A percentile compares a stretch with the other conserved stretches of the same genome.
These are phyloP conservation scores for Canavalia ensiformis DNA, from an alignment of 306 rosid genomes.

Conservation along the genomic window DNA sequence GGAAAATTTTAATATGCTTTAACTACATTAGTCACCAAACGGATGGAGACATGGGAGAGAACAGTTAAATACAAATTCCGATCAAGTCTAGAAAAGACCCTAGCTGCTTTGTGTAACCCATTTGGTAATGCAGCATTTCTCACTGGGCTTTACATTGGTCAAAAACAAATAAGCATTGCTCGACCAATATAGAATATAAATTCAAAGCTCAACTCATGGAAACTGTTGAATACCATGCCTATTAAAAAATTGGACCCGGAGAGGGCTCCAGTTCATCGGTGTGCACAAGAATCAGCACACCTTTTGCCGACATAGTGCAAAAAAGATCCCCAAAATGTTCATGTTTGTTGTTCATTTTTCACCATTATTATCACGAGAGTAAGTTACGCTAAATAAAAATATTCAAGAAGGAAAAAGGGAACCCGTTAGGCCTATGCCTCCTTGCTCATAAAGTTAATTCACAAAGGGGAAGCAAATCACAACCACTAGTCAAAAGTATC, in stretches of 20 bases:
- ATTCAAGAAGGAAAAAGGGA: conserved; percentile 15
- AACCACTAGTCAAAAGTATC: conserved; percentile 51
- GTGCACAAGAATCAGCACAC: conserved; percentile 29
- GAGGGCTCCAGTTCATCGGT: conserved; percentile 45
- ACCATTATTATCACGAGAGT: conserved; percentile 33
- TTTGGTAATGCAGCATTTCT: background rate
- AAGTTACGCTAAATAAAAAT: conserved; percentile 32
- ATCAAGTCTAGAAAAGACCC: background rate
- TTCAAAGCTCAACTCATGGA: conserved; percentile 17
- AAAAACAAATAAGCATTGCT: conserved; percentile 23
- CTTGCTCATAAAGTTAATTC: conserved; percentile 42
- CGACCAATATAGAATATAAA: background rate
- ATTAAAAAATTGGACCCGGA: conserved; percentile 28
- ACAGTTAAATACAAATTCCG: background rate
- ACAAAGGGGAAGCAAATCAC: conserved; percentile 28
- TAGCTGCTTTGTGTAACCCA: conserved; percentile 26
- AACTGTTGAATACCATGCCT: conserved; percentile 47
- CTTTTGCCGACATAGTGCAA: conserved; percentile 49
- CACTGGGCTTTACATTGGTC: background rate
- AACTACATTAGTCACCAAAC: background rate
- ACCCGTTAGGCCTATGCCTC: conserved; percentile 44
- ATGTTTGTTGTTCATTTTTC: conserved; percentile 42
- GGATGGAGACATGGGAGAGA: background rate
- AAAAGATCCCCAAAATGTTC: conserved; percentile 37
- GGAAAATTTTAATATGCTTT: background rate